These are phyloP conservation scores for Borealophlyctis nickersoniae DNA, from an alignment of 192 early-diverging fungal species.

Conservation along the genomic window DNA sequence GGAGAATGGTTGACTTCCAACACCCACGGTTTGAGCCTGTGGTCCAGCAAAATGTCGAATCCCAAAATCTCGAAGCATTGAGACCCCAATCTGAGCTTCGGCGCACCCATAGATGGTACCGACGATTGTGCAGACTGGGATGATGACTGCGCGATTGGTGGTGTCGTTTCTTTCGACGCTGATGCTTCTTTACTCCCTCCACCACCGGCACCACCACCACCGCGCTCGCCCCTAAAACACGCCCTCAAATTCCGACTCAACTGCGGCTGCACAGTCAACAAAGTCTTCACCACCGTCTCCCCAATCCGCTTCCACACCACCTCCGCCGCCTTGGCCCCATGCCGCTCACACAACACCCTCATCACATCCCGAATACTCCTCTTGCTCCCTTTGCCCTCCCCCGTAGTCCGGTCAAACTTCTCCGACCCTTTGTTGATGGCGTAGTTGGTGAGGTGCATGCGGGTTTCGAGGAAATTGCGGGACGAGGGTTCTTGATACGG, in stretches of 20 bases:
- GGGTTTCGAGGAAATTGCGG: constrained; percentile 43
- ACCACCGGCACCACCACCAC: not conserved
- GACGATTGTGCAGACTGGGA: no score
- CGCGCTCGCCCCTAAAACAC: constrained; percentile 52
- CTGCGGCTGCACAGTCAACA: constrained; percentile 52
- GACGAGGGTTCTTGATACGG: constrained; percentile 41
- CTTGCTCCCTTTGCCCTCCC: constrained; percentile 41
- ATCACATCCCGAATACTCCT: constrained; percentile 41
- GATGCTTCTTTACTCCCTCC: constrained; percentile 1
- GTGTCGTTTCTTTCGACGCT: no score
- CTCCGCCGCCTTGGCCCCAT: constrained; percentile 17
- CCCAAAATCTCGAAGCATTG: constrained; percentile 63
- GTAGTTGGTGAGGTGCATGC: constrained; percentile 66
- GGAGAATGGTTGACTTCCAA: constrained; percentile 64
- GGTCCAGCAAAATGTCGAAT: constrained; percentile 61
- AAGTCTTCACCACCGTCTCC: constrained; percentile 52
- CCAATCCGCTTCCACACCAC: constrained; percentile 42
- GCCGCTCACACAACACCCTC: constrained; percentile 17
- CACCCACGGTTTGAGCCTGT: constrained; percentile 57
- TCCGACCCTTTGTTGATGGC: constrained; percentile 57
- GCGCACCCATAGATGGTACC: no score
- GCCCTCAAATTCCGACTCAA: constrained; percentile 38
- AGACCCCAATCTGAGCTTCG: no score
- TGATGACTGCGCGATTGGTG: no score
- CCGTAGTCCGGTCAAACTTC: constrained; percentile 34